phyloP scores from a whole-genome alignment of 139 green algal species.

The Tetradesmus obliquus region DNA sequence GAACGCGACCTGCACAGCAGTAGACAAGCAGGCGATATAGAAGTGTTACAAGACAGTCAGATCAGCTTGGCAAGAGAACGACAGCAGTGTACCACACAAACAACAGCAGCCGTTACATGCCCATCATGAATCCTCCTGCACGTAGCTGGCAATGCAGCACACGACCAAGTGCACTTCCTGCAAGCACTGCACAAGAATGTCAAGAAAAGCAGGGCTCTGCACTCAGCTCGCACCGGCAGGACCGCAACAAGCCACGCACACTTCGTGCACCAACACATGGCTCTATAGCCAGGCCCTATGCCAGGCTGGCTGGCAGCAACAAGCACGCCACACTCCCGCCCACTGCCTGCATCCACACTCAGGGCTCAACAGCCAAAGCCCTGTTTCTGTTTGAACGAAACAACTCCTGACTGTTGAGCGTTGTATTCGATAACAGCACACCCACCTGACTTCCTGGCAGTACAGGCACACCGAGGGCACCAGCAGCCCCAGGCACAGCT shows the following conservation, averaged over 20 bases:
- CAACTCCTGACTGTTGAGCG: background rate
- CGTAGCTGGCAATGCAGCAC: too few species aligned
- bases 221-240: too few species aligned
- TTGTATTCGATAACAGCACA: background rate
- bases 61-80: background rate
- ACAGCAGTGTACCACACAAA: background rate
- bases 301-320: background rate
- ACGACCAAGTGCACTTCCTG: too few species aligned
- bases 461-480: slow-evolving; percentile 17
- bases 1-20: background rate
- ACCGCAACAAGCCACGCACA: too few species aligned
- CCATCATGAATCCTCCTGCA: background rate
- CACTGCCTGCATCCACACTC: background rate
- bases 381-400: background rate
- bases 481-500: slow-evolving; percentile 14
- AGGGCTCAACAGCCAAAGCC: background rate
- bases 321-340: background rate
- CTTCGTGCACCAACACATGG: too few species aligned
- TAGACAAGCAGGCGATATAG: background rate
- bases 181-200: too few species aligned
- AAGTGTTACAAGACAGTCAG: background rate
- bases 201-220: too few species aligned
- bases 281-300: too few species aligned
- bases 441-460: background rate
- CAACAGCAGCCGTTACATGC: background rate